These are phyloP conservation scores for Caryopteris hybrid DNA, from an alignment of 305 asterid genomes.

Conservation along the genomic window DNA sequence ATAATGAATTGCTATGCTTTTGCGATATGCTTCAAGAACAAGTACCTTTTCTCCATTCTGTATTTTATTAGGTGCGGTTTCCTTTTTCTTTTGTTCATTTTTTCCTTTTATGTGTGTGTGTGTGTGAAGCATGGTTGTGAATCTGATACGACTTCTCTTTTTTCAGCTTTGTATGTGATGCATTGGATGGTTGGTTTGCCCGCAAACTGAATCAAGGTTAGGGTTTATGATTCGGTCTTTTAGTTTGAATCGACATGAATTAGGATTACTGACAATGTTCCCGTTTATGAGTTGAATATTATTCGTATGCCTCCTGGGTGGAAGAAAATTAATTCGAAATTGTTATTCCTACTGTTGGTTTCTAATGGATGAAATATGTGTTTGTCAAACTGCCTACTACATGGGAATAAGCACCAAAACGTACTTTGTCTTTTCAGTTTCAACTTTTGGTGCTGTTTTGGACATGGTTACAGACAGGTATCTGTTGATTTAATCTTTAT, in stretches of 20 bases:
- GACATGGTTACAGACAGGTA: conserved; percentile 99
- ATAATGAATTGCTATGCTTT: conserved; percentile 88
- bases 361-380: conserved; percentile 9
- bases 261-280: background rate
- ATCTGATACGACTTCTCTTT: conserved; percentile 8
- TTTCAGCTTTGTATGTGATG: conserved; percentile 91
- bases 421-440: conserved; percentile 52
- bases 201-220: conserved; percentile 93
- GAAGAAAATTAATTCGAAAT: conserved; percentile 13
- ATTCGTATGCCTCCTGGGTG: background rate
- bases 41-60: conserved; percentile 70
- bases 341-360: conserved; percentile 10
- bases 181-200: conserved; percentile 98
- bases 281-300: background rate
- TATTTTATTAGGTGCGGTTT: conserved; percentile 68
- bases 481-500: background rate
- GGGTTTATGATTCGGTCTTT: conserved; percentile 24
- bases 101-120: background rate
- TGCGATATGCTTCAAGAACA: conserved; percentile 82
- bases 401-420: conserved; percentile 9
- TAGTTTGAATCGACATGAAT: conserved; percentile 3
- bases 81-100: background rate
- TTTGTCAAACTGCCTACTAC: conserved; percentile 10
- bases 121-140: conserved; percentile 15
- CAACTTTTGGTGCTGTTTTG: conserved; percentile 96